These are phyloP conservation scores for Cercospora sp. DNA, from an alignment of 2,329 filamentous ascomycete species.

Conservation along the genomic window DNA sequence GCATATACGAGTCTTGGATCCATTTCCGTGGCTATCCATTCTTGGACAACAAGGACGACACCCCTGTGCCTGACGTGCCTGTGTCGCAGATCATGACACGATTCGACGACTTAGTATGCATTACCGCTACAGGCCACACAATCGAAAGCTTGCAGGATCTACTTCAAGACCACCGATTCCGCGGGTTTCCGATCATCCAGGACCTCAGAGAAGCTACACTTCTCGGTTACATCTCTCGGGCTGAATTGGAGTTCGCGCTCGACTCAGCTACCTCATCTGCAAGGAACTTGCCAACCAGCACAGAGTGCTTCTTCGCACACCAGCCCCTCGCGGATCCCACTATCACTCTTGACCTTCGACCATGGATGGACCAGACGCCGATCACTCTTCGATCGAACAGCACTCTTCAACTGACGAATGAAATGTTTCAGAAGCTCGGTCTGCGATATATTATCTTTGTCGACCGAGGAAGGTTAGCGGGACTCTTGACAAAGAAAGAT, in stretches of 20 bases:
- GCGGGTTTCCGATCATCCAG: slow-evolving; percentile 87
- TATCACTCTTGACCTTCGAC: slow-evolving; percentile 79
- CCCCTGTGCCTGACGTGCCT: slow-evolving; percentile 74
- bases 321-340: slow-evolving; percentile 77
- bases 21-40: slow-evolving; percentile 94
- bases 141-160: slow-evolving; percentile 72
- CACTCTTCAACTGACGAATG: slow-evolving; percentile 79
- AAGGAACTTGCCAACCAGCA: slow-evolving; percentile 66
- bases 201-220: slow-evolving; percentile 75
- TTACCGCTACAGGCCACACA: slow-evolving; percentile 80
- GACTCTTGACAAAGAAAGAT: slow-evolving; percentile 94
- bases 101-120: slow-evolving; percentile 83
- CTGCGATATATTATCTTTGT: slow-evolving; percentile 86
- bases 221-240: slow-evolving; percentile 90
- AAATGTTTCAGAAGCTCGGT: slow-evolving; percentile 93
- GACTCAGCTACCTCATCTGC: slow-evolving; percentile 57
- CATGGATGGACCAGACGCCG: slow-evolving; percentile 99
- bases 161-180: slow-evolving; percentile 72
- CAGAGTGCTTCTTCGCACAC: slow-evolving; percentile 82
- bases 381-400: slow-evolving; percentile 80
- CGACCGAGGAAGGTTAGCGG: slow-evolving; percentile 77
- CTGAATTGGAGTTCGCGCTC: slow-evolving; percentile 82
- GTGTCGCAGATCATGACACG: slow-evolving; percentile 90
- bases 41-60: slow-evolving; percentile 84
- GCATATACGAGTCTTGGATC: slow-evolving; percentile 99